phyloP scores from a whole-genome alignment of 2,329 filamentous ascomycete genomes.

The Talaromyces sp. region DNA sequence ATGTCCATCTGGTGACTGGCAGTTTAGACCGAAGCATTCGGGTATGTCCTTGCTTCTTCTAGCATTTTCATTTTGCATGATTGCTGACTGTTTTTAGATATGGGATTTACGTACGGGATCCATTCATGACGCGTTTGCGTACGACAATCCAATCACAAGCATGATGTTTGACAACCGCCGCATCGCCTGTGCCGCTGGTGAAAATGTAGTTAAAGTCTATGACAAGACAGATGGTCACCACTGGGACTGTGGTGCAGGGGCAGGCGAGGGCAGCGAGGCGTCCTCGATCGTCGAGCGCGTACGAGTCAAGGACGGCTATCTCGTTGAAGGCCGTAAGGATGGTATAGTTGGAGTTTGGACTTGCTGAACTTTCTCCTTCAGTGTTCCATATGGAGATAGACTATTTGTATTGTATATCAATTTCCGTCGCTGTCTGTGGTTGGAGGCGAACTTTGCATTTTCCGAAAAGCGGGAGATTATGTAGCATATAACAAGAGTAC shows the following conservation, averaged over 20 bases:
- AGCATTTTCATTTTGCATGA: too few species aligned
- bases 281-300: conserved; percentile 75
- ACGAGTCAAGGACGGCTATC: conserved; percentile 85
- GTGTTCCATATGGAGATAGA: background rate
- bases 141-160: conserved; percentile 82
- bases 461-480: background rate
- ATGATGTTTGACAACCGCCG: conserved; percentile 95
- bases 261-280: conserved; percentile 58
- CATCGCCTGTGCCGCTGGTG: conserved; percentile 84
- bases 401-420: conserved; percentile 3
- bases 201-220: conserved; percentile 94
- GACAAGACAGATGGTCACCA: conserved; percentile 94
- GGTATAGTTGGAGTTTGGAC: conserved; percentile 90
- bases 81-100: conserved; percentile 57
- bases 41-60: conserved; percentile 53
- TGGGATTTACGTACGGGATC: conserved; percentile 97
- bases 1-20: conserved; percentile 88
- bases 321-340: conserved; percentile 83
- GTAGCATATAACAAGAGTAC: background rate
- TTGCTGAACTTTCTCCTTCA: conserved; percentile 45
- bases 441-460: conserved; percentile 1
- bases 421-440: background rate
- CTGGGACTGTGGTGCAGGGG: conserved; percentile 91
- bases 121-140: conserved; percentile 93
- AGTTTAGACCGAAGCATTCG: conserved; percentile 88